These are phyloP conservation scores for Oryza australiensis DNA, from an alignment of 176 grass and related monocot genomes.

Conservation along the genomic window DNA sequence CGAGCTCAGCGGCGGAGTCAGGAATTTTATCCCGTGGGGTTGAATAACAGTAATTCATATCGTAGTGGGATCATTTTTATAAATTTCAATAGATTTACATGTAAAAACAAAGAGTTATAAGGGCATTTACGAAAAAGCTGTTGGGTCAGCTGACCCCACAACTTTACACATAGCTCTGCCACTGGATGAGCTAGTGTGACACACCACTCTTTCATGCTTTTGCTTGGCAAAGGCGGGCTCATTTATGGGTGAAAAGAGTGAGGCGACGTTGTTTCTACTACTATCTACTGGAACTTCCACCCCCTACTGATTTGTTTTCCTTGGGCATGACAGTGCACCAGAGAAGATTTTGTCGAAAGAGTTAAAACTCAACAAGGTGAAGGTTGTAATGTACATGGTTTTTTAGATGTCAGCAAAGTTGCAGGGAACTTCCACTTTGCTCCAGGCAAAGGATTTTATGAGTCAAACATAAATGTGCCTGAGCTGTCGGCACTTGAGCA, in stretches of 20 bases:
- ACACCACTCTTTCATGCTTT: not conserved
- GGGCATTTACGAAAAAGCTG: too few relatives aligned
- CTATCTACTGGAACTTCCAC: not conserved
- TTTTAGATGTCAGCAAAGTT: conserved; percentile 94
- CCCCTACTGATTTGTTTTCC: not conserved
- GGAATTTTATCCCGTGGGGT: too few relatives aligned
- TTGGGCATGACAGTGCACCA: conserved; percentile 56
- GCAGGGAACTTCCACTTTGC: conserved; percentile 97
- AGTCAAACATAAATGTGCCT: conserved; percentile 71
- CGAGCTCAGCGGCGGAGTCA: too few relatives aligned
- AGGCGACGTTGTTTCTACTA: not conserved
- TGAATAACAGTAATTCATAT: too few relatives aligned
- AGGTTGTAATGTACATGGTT: conserved; percentile 91
- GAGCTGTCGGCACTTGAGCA: conserved; percentile 60
- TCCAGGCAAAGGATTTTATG: conserved; percentile 88
- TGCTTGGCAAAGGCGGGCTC: not conserved
- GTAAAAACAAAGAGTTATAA: too few relatives aligned
- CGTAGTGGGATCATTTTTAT: too few relatives aligned
- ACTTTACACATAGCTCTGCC: too few relatives aligned
- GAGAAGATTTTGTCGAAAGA: conserved; percentile 89
- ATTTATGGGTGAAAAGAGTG: conserved; percentile 17
- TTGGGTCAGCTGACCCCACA: too few relatives aligned
- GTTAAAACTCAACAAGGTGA: conserved; percentile 85
- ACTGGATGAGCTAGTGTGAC: not conserved
- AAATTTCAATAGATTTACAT: too few relatives aligned